Evolutionary conservation across 257 asterid species (phyloP), one percentile per base, ranked within the genome.

Genomic region (Solanum etuberosum): DNA sequence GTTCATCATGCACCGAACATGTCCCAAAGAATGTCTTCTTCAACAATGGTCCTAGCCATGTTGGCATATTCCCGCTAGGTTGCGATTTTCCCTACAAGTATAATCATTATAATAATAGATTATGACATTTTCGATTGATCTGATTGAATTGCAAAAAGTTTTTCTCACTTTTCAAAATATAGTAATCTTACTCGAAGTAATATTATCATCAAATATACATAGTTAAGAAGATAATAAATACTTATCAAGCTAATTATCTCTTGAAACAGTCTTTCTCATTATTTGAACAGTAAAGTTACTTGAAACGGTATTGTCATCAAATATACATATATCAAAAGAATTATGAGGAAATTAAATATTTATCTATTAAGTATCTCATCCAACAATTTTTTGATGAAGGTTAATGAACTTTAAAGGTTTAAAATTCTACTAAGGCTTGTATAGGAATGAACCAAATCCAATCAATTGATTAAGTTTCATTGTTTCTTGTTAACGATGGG

Each of bases 11-110:
- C 31, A 8, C 38, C 4, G 5, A 8, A 77, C 94, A 93, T 38
- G 68, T 70, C 14, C 91, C 89, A n/a, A 93, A 92, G n/a, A 92
- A 93, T 14, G 70, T 59, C 86, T 81, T 89, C 10, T 68, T 70
- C 14, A 91, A 34, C 1, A 91, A 88, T 14, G 87, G 25, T 5
- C 65, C 88, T 7, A 92, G 83, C 95, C 94, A 93, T 7, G 43
- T 27, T 21, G 92, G 90, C 77, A 88, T 61, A 6, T 15, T 43
- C 25, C 3, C 9, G 65, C 31, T 6, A 43, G 46, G 7, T 70
- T 70, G 15, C n/a, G 20, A 29, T 68, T 85, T 35, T 11, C 7
- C 83, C 81, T 46, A 6, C 59, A 67, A 70, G 21, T 57, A 85
- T 40, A 63, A 9, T 84, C 23, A 76, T 76, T 37, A 74, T 42